Conservation (phyloP, 805 yeast species). For the Saccharomycopsis lassenensis region DNA sequence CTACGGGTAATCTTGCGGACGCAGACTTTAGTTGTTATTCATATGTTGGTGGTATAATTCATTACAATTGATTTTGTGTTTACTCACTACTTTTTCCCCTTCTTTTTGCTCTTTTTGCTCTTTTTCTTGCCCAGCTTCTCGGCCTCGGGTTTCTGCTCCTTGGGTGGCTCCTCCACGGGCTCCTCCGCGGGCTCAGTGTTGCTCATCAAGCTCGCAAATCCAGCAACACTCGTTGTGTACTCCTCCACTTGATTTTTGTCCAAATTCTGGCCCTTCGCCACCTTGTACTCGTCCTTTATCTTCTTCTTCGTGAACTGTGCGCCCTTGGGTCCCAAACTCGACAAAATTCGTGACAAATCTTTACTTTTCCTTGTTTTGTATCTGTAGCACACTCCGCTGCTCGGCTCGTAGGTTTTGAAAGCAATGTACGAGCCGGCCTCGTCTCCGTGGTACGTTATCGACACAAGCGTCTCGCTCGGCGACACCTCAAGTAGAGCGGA, state of each 20-base stretch:
- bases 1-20: too few species aligned
- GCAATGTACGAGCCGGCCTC: conserved; percentile 28
- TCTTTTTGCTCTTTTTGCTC: too few species aligned
- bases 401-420: conserved; percentile 58
- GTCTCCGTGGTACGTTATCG: conserved; percentile 25
- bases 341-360: conserved; percentile 62
- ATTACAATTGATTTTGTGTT: too few species aligned
- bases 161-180: too few species aligned
- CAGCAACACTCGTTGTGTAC: conserved; percentile 13
- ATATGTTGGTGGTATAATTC: too few species aligned
- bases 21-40: too few species aligned
- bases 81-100: too few species aligned
- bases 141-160: too few species aligned
- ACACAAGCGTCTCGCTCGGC: conserved; percentile 24
- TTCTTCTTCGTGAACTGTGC: conserved; percentile 29
- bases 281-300: neutral
- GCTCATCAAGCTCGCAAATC: conserved; percentile 17
- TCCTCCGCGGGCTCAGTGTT: conserved; percentile 16
- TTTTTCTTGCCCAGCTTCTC: too few species aligned
- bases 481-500: conserved; percentile 22
- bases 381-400: conserved; percentile 48
- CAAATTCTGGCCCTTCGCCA: neutral
- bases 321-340: conserved; percentile 64
- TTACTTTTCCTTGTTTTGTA: conserved; percentile 51
- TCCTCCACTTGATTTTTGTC: conserved; percentile 9